Percentiles rank a stretch among this genome's conserved stretches.
Evolutionary conservation across 2,329 filamentous ascomycete genomes (phyloP).

Genomic region (Endoconidiophora laricicola): DNA sequence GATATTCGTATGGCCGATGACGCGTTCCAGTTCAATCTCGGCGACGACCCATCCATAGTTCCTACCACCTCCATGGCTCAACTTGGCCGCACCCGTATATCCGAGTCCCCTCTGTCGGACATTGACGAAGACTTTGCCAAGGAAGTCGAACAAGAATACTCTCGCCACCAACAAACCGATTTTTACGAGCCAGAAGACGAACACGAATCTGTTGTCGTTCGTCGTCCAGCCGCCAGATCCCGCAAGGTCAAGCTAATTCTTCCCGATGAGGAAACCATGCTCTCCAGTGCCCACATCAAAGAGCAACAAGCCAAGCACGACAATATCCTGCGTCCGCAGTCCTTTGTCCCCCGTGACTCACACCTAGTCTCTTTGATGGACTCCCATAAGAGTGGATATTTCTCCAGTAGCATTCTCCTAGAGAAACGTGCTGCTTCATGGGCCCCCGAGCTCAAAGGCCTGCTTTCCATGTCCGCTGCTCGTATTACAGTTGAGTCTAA

Average conservation of each 20-base stretch:
- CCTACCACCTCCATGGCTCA: conserved; percentile 27
- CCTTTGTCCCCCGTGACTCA: conserved; percentile 75
- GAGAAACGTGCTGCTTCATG: conserved; percentile 63
- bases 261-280: conserved; percentile 65
- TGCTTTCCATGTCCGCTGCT: conserved; percentile 74
- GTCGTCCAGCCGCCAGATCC: conserved; percentile 53
- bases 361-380: conserved; percentile 75
- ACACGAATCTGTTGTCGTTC: conserved; percentile 40
- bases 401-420: conserved; percentile 73
- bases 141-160: conserved; percentile 42
- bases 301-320: conserved; percentile 73
- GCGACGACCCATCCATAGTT: conserved; percentile 39
- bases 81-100: conserved; percentile 42
- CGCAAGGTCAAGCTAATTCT: conserved; percentile 64
- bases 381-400: conserved; percentile 79
- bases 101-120: conserved; percentile 54
- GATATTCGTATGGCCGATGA: conserved; percentile 44
- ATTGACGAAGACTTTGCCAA: conserved; percentile 46
- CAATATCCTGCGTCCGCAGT: conserved; percentile 67
- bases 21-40: conserved; percentile 47
- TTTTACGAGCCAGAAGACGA: conserved; percentile 47
- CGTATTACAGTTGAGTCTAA: conserved; percentile 67
- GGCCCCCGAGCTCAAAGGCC: conserved; percentile 84
- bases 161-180: conserved; percentile 33
- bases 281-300: conserved; percentile 63